These are phyloP conservation scores for Linderina pennispora DNA, from an alignment of 192 early-diverging fungal genomes.

Conservation along the genomic window DNA sequence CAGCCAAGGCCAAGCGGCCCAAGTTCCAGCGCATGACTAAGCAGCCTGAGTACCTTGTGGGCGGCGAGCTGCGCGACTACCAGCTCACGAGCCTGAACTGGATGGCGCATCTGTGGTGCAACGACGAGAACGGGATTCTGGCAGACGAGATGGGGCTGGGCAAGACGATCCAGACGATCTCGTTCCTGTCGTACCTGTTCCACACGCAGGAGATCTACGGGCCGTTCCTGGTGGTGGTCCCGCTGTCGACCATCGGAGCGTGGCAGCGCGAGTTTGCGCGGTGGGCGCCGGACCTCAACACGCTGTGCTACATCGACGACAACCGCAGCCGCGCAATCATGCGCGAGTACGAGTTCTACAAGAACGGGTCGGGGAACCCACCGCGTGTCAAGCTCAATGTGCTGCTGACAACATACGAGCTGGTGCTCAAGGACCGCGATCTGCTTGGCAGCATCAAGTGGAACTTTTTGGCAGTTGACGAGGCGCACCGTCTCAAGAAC, in stretches of 20 bases:
- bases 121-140: constrained; percentile 92
- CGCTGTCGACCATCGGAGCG: constrained; percentile 87
- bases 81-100: constrained; percentile 94
- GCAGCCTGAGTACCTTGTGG: constrained; percentile 77
- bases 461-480: constrained; percentile 93
- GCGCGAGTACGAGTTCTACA: constrained; percentile 92
- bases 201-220: constrained; percentile 81
- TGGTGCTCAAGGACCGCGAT: constrained; percentile 86
- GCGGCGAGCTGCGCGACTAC: constrained; percentile 91
- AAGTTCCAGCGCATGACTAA: constrained; percentile 68
- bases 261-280: constrained; percentile 95
- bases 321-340: constrained; percentile 74
- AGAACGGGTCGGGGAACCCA: constrained; percentile 34
- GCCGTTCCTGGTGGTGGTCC: constrained; percentile 94
- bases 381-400: constrained; percentile 81
- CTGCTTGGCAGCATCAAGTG: constrained; percentile 79
- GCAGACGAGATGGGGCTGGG: constrained; percentile 96
- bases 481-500: constrained; percentile 98
- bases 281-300: constrained; percentile 95
- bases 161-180: constrained; percentile 96
- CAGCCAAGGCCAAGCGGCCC: constrained; percentile 56
- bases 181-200: constrained; percentile 85
- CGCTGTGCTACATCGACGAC: constrained; percentile 86
- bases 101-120: constrained; percentile 94
- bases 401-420: constrained; percentile 91